Conservation (phyloP, 108 stramenopile species). For the Fragilaria radians region DNA sequence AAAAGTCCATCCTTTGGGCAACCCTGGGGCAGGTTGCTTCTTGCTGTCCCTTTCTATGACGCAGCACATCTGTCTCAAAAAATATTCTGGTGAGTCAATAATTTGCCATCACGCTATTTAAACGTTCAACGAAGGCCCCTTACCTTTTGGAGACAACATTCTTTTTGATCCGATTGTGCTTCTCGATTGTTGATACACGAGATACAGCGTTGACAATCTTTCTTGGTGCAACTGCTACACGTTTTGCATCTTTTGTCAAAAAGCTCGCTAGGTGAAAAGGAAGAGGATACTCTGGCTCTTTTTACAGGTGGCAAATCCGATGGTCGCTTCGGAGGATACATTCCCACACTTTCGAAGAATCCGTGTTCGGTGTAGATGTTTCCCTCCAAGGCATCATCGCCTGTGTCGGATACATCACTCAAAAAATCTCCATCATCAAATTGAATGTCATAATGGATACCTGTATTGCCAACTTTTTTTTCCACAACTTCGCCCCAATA, state of each 20-base stretch:
- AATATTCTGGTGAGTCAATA: background rate
- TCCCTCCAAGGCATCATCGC: background rate
- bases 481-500: background rate
- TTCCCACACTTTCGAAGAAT: background rate
- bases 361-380: background rate
- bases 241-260: background rate
- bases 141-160: background rate
- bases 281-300: background rate
- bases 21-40: constrained; percentile 2
- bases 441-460: background rate
- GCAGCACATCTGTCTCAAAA: background rate
- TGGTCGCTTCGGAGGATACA: background rate
- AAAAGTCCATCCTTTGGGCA: constrained; percentile 8
- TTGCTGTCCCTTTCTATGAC: background rate
- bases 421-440: constrained; percentile 5
- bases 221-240: background rate
- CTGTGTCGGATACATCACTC: background rate
- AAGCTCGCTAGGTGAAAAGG: background rate
- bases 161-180: background rate
- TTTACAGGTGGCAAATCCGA: background rate
- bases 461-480: background rate
- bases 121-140: no score
- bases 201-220: background rate
- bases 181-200: background rate
- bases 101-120: background rate